phyloP scores from a whole-genome alignment of 805 yeast species.

The Wickerhamiella azyma region DNA sequence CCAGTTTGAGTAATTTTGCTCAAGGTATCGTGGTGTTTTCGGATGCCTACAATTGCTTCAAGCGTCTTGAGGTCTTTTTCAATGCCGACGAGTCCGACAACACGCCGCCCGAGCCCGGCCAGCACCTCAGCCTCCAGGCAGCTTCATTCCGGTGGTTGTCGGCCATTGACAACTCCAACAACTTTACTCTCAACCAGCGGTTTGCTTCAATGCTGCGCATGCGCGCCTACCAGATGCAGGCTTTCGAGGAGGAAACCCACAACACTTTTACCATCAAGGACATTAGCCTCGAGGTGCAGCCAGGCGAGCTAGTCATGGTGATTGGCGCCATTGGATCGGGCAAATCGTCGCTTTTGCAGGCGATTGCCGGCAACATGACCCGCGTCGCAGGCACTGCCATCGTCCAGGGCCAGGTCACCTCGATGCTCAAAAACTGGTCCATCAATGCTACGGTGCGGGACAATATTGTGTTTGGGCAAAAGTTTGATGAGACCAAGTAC shows the following conservation, averaged over 20 bases:
- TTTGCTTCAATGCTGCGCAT: neutral
- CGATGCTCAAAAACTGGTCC: conserved; percentile 70
- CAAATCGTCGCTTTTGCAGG: conserved; percentile 57
- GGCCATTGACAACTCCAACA: neutral
- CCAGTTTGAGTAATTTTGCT: conserved; percentile 47
- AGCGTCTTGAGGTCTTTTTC: conserved; percentile 17
- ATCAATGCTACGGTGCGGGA: conserved; percentile 67
- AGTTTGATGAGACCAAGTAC: conserved; percentile 22
- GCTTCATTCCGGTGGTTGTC: neutral
- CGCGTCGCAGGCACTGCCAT: conserved; percentile 37
- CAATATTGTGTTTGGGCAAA: conserved; percentile 47
- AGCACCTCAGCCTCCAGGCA: conserved; percentile 32
- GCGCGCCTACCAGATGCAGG: neutral
- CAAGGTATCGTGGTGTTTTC: conserved; percentile 32
- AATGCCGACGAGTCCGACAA: conserved; percentile 28
- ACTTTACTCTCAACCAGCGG: neutral
- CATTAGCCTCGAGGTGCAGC: conserved; percentile 38
- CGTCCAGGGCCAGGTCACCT: conserved; percentile 40
- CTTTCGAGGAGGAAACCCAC: neutral
- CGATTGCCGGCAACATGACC: conserved; percentile 59
- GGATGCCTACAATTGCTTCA: conserved; percentile 27
- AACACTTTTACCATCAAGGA: conserved; percentile 29
- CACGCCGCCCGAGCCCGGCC: conserved; percentile 43
- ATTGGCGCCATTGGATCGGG: conserved; percentile 83
- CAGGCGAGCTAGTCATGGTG: conserved; percentile 59